Base-by-base conservation (phyloP, 1,139 yeast genomes). In the Pichia terricola region DNA sequence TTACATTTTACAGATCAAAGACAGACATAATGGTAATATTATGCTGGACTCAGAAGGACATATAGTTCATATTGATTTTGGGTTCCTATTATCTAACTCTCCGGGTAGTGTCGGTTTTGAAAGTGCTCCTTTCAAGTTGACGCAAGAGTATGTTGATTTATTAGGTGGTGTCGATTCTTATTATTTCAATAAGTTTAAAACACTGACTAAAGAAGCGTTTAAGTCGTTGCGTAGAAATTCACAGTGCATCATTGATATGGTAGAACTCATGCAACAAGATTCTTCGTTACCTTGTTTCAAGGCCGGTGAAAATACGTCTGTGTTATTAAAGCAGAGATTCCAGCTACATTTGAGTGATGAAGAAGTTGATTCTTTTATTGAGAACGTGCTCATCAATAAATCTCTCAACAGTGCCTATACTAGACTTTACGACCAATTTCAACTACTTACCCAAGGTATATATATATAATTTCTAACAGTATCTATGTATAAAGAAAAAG, bases 21-120 rank as follows among this genome's bases (percentile, higher is more conserved):
- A 91, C 62, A 75, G 98, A 49, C 98, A 91, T 59, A 91, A 91
- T 61, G 98, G 98, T 57, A 91, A 91, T 62, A 89, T 91, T 40
- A 81, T 91, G 84, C 66, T 91, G 22, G 98, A 91, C 59, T 79
- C 81, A 49, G 95, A 89, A 52, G 98, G 98, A 0, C 97, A 91
- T 60, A 82, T 91, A 11, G 81, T 88, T 40, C 98, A 91, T 61
- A 91, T 91, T 54, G 98, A 91, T 65, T 91, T 91, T 67, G 98
- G 98, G 0, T 91, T 88, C 60, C 65, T 91, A 57, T 68, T 91
- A 5, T 86, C 96, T 0, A 91, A 91, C 57, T 82, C 96, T 0
- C 98, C 98, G 0, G 97, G 97, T 2, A 82, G 95, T 46, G 87
- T 91, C 44, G 96, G 96, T 0, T 88, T 91, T 62, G 98, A 91